Evolutionary conservation across 2,329 filamentous ascomycete genomes (phyloP), one percentile per base, ranked within the genome.

Genomic region (Paracoccidioides lutzii): DNA sequence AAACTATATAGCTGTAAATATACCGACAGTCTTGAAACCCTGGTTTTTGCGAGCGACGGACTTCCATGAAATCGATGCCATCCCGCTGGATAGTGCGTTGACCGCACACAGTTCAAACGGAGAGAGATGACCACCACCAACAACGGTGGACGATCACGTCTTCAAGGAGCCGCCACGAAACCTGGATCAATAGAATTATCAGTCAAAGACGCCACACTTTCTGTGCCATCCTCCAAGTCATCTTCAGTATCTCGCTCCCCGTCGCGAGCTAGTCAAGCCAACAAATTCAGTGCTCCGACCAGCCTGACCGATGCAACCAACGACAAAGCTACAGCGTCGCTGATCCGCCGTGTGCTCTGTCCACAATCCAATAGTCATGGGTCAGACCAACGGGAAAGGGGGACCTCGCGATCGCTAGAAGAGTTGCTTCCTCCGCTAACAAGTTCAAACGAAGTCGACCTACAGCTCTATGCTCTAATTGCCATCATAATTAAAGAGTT

Each of bases 381-480:
- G 43, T 71, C 74, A 57, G 73, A 70, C 48, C 78, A 84, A 55
- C 74, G 78, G 49, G 71, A 63, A 68, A 75, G 61, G 75, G 86
- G 71, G 76, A 85, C 72, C 63, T 80, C 79, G 46, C 76, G 76
- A 64, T 81, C 88, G 51, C 84, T 95, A 62, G 83, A 94, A 58
- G 86, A 90, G 63, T 76, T 95, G 45, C 76, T 98, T 48, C 93
- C 91, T 57, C 90, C 90, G 42, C 77, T 98, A 65, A 97, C 91
- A 51, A 95, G 90, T 74, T 90, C 89, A 53, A 95, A 95, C 69
- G 89, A 94, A 63, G 82, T 97, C 58, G 93, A 98, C 70, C 75
- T 94, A 56, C 87, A 98, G 72, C 79, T 98, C 4, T 98, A 97
- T 68, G 91, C 88, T 33, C 81, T 97, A 58, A 83, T 98, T 58